A percentile compares a stretch with the other conserved stretches of the same genome.
phyloP scores from a whole-genome alignment of 208 protist species.

The Wallacemonas sp. region DNA sequence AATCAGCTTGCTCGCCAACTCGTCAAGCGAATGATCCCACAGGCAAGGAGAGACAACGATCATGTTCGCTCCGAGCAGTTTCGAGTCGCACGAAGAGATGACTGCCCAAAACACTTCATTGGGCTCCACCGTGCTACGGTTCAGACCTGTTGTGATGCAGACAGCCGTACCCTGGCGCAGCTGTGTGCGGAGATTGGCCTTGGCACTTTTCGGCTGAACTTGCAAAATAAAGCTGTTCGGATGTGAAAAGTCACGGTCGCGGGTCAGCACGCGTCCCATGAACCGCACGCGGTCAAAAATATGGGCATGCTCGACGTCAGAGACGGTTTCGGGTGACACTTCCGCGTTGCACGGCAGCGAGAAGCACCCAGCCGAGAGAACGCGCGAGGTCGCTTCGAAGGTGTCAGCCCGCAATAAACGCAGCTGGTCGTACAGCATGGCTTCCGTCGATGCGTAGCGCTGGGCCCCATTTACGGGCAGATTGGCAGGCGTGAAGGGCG shows the following conservation, averaged over 20 bases:
- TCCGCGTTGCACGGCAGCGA: constrained; percentile 53
- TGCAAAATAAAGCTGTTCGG: constrained; percentile 77
- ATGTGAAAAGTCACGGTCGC: constrained; percentile 70
- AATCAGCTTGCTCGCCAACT: constrained; percentile 53
- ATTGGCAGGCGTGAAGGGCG: constrained; percentile 61
- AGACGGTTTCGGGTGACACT: constrained; percentile 41
- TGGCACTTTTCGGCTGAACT: constrained; percentile 56
- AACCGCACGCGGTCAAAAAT: constrained; percentile 63
- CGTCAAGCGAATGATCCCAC: constrained; percentile 55
- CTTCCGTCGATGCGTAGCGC: constrained; percentile 47
- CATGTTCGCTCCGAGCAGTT: constrained; percentile 48
- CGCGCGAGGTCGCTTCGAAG: constrained; percentile 73
- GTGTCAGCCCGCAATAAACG: constrained; percentile 83
- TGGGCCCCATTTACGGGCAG: constrained; percentile 62
- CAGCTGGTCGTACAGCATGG: constrained; percentile 75
- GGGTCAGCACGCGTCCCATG: constrained; percentile 69
- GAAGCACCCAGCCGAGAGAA: constrained; percentile 72
- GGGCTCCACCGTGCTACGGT: constrained; percentile 37
- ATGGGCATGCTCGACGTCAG: constrained; percentile 71
- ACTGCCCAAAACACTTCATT: constrained; percentile 87
- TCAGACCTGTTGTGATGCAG: constrained; percentile 73
- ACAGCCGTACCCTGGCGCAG: constrained; percentile 77
- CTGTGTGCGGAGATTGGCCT: constrained; percentile 41
- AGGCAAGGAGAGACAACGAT: constrained; percentile 69
- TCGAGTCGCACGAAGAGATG: constrained; percentile 62